phyloP scores from a whole-genome alignment of 1,284 basidiomycete species.

The Microbotryum silenes-acaulis region DNA sequence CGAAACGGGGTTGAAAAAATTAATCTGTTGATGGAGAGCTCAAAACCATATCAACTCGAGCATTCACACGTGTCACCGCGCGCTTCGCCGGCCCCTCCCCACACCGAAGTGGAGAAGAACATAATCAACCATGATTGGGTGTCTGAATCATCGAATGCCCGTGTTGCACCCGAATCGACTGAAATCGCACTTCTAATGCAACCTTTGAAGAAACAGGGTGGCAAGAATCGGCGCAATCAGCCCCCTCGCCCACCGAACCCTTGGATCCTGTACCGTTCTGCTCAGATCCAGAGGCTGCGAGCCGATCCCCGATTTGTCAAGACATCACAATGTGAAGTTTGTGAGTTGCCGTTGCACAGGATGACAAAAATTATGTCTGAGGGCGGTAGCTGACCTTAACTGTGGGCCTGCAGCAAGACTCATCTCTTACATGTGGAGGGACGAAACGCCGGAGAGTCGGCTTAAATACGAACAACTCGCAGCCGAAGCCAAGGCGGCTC shows the following conservation, averaged over 20 bases:
- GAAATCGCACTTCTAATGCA: no score
- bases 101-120: no score
- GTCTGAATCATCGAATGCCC: no score
- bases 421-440: conserved; percentile 63
- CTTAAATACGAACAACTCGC: conserved; percentile 60
- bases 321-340: conserved; percentile 28
- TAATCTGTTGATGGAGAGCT: no score
- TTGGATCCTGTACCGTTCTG: conserved; percentile 80
- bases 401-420: conserved; percentile 44
- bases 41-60: no score
- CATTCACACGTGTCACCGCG: no score
- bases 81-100: no score
- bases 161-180: no score
- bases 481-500: conserved; percentile 56
- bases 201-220: no score
- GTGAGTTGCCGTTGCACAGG: not conserved
- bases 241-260: conserved; percentile 74
- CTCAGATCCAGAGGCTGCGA: conserved; percentile 35
- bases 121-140: no score
- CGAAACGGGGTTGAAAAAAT: no score
- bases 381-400: no score
- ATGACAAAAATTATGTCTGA: not conserved
- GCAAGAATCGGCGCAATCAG: conserved; percentile 32
- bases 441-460: conserved; percentile 51
- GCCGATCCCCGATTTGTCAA: conserved; percentile 14